Base-by-base conservation (phyloP, 768 basidiomycete genomes). In the Naematelia encephala region DNA sequence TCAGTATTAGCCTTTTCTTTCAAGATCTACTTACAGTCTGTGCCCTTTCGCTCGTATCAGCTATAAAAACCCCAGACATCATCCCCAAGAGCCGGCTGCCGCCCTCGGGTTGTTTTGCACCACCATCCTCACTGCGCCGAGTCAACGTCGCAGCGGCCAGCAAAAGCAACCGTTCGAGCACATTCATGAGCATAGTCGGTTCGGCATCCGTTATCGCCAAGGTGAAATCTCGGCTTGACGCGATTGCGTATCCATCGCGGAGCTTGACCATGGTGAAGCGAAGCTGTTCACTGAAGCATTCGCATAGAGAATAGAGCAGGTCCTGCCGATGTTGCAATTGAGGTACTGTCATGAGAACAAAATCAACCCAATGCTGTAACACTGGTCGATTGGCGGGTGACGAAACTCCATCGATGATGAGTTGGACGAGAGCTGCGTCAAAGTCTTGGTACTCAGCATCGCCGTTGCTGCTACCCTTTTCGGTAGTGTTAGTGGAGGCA, bases 331-430 rank as follows among this genome's bases (percentile, higher is more conserved):
- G 80, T 19, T 86, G 87, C 70, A 91, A 89, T 66, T 91, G 89
- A 3, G 90, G 86, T 16, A 93, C 79, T 0, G 91, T 89, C 86
- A 90, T 89, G 54, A 94, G 82, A 59, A 97, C 82, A 74, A 99
- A 98, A 73, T 98, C 94, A 25, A 98, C 81, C 94, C 94, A 98
- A 67, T 96, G 90, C 69, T 96, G 93, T 27, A 94, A 76, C 23
- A 94, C 83, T 0, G 90, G 82, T 26, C 86, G 84, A 77, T 94
- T 96, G 27, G 82, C 77, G 10, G 81, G 79, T 3, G 80, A 74
- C 11, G 86, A 80, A 48, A 98, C 84, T 2, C 90, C 94, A 70
- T 94, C 90, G 16, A 87, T 80, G 21, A 97, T 80, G 0, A 87
- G 86, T 65, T 88, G 88, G 0, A 87, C 44, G 91, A 82, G 46